Percentiles rank a stretch among this genome's conserved stretches.
These are phyloP conservation scores for Pseudopithomyces chartarum DNA, from an alignment of 2,329 filamentous ascomycete genomes.

Conservation along the genomic window DNA sequence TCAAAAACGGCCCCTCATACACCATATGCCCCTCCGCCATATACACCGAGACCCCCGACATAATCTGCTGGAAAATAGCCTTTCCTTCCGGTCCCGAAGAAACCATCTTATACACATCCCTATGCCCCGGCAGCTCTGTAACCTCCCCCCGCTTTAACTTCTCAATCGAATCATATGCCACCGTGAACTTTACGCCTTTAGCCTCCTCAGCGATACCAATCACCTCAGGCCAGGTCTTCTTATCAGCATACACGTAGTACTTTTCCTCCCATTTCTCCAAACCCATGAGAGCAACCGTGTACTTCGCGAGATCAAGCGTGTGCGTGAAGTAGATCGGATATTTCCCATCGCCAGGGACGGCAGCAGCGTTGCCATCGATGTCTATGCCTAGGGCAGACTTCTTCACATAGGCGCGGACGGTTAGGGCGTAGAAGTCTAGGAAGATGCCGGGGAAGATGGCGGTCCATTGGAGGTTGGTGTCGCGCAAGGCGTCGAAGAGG, in stretches of 20 bases:
- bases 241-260: conserved; percentile 18
- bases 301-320: conserved; percentile 55
- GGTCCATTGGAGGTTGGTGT: conserved; percentile 27
- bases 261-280: conserved; percentile 52
- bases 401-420: conserved; percentile 14
- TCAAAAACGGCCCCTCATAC: conserved; percentile 6
- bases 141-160: conserved; percentile 16
- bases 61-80: neutral
- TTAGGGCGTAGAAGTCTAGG: conserved; percentile 31
- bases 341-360: conserved; percentile 56
- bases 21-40: conserved; percentile 8
- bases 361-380: conserved; percentile 38
- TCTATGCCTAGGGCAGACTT: conserved; percentile 13
- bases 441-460: conserved; percentile 28
- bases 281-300: conserved; percentile 50
- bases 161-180: conserved; percentile 17
- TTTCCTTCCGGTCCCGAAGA: conserved; percentile 6
- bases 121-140: conserved; percentile 16
- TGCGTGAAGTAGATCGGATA: conserved; percentile 54
- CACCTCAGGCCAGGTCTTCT: conserved; percentile 16
- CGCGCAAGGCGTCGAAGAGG: conserved; percentile 13
- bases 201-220: conserved; percentile 13
- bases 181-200: conserved; percentile 18
- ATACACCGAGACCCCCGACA: conserved; percentile 6
- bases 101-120: neutral